These are phyloP conservation scores for Aspergillus aculeatinus DNA, from an alignment of 2,329 filamentous ascomycete genomes.

Conservation along the genomic window DNA sequence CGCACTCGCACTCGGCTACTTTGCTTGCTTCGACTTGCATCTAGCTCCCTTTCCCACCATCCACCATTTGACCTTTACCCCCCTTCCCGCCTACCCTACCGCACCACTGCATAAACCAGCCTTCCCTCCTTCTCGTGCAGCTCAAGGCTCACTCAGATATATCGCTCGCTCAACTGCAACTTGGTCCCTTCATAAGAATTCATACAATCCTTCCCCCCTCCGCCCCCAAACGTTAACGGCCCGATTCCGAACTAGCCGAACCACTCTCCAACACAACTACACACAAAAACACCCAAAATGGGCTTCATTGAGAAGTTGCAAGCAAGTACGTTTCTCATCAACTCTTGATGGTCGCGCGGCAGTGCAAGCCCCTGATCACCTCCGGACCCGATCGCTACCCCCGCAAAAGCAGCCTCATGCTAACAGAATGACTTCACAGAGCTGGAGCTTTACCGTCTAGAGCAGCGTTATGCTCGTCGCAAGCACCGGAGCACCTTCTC, in stretches of 20 bases:
- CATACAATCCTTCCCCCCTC: background rate
- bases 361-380: background rate
- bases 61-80: no score
- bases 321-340: constrained; percentile 43
- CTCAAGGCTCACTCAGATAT: background rate
- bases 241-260: background rate
- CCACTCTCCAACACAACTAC: background rate
- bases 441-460: constrained; percentile 88
- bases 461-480: constrained; percentile 90
- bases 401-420: background rate
- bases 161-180: background rate
- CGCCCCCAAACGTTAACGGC: background rate
- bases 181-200: background rate
- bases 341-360: background rate
- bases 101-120: background rate
- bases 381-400: background rate
- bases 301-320: constrained; percentile 53
- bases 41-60: background rate
- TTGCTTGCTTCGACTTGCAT: background rate
- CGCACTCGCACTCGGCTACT: background rate
- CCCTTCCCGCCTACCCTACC: background rate
- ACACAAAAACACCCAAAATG: constrained; percentile 36
- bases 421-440: constrained; percentile 44
- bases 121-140: background rate
- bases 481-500: constrained; percentile 87